phyloP scores from a whole-genome alignment of 352 stramenopile genomes.

The Globisporangium canariense region DNA sequence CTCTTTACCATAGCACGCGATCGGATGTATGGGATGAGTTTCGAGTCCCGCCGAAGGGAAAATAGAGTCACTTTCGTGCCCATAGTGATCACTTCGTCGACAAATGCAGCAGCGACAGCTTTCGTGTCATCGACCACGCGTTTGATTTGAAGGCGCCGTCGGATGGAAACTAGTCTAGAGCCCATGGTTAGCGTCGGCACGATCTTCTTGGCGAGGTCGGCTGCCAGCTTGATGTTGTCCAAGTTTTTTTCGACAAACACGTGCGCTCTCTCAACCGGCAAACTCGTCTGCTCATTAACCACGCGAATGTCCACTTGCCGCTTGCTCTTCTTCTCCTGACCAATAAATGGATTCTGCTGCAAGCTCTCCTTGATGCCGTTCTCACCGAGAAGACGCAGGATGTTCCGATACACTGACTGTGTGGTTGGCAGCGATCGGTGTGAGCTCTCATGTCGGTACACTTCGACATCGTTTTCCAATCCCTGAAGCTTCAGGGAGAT shows the following conservation, averaged over 20 bases:
- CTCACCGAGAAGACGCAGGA: slow-evolving; percentile 42
- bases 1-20: slow-evolving; percentile 42
- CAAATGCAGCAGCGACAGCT: slow-evolving; percentile 25
- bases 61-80: slow-evolving; percentile 33
- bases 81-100: slow-evolving; percentile 28
- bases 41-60: slow-evolving; percentile 35
- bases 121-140: slow-evolving; percentile 33
- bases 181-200: slow-evolving; percentile 65
- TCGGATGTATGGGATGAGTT: slow-evolving; percentile 40
- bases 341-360: slow-evolving; percentile 56
- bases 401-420: slow-evolving; percentile 44
- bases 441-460: slow-evolving; percentile 42
- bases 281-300: slow-evolving; percentile 50
- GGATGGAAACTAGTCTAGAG: slow-evolving; percentile 58
- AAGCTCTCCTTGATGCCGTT: slow-evolving; percentile 66
- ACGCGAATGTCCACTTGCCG: slow-evolving; percentile 47
- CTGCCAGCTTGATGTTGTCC: slow-evolving; percentile 31
- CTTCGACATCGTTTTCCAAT: slow-evolving; percentile 28
- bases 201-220: slow-evolving; percentile 56
- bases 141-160: slow-evolving; percentile 50
- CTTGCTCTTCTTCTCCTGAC: slow-evolving; percentile 42
- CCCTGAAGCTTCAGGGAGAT: slow-evolving; percentile 45
- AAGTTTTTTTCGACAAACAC: slow-evolving; percentile 62
- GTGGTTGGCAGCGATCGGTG: slow-evolving; percentile 35
- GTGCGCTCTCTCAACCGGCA: slow-evolving; percentile 38